phyloP scores from a whole-genome alignment of 106 monocot species.

The Apostasia ramifera region DNA sequence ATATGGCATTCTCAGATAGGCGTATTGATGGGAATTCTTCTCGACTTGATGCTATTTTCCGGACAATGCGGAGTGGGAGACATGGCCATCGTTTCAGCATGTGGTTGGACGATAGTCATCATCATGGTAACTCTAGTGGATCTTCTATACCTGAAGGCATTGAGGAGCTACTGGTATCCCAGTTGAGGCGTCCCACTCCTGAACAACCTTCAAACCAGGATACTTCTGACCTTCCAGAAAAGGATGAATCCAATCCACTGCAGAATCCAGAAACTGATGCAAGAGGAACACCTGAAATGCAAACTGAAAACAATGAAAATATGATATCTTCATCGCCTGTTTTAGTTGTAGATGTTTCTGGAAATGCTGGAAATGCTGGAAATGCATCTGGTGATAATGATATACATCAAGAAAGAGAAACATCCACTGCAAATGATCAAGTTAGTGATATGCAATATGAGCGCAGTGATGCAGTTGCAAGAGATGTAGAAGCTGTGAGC shows the following conservation, averaged over 20 bases:
- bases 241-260: conserved; percentile 34
- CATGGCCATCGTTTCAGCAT: conserved; percentile 83
- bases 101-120: conserved; percentile 86
- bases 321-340: conserved; percentile 22
- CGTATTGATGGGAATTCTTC: conserved; percentile 62
- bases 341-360: conserved; percentile 14
- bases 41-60: conserved; percentile 84
- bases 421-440: conserved; percentile 51
- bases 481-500: conserved; percentile 94
- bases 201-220: conserved; percentile 53
- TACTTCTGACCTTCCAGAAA: conserved; percentile 28
- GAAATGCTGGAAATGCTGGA: conserved; percentile 7
- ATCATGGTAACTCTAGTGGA: conserved; percentile 49
- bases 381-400: conserved; percentile 21
- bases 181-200: conserved; percentile 60
- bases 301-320: conserved; percentile 38
- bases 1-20: conserved; percentile 84
- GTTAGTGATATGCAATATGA: conserved; percentile 87
- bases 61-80: conserved; percentile 62
- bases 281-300: conserved; percentile 26
- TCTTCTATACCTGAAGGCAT: conserved; percentile 79
- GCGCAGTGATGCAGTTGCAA: conserved; percentile 48
- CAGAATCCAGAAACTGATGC: conserved; percentile 33
- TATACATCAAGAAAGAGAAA: conserved; percentile 31
- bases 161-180: conserved; percentile 84